Evolutionary conservation across 2,329 filamentous ascomycete genomes (phyloP).

Genomic region (Colletotrichum musae): DNA sequence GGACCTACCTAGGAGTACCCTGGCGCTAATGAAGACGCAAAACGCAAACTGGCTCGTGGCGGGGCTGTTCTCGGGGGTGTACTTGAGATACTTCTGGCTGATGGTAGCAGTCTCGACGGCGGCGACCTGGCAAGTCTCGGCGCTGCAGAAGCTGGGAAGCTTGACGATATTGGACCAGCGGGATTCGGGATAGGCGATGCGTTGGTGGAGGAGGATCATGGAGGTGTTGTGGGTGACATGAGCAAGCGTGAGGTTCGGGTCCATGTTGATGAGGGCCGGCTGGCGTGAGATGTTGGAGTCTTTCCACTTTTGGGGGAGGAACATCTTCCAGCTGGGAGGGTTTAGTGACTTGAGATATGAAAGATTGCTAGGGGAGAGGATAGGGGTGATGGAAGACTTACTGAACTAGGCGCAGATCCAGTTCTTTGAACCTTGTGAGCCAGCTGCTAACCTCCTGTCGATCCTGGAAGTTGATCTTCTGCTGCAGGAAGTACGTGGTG

Average conservation of each 20-base stretch:
- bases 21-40: slow-evolving; percentile 61
- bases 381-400: slow-evolving; percentile 37
- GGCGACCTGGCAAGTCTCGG: slow-evolving; percentile 63
- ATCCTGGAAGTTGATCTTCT: slow-evolving; percentile 56
- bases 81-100: slow-evolving; percentile 60
- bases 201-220: slow-evolving; percentile 64
- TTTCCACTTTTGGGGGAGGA: slow-evolving; percentile 59
- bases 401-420: slow-evolving; percentile 62
- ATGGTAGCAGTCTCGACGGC: slow-evolving; percentile 63
- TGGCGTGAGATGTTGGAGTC: slow-evolving; percentile 49
- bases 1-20: slow-evolving; percentile 53
- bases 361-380: not conserved
- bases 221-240: slow-evolving; percentile 65
- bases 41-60: slow-evolving; percentile 59
- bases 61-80: slow-evolving; percentile 47
- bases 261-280: slow-evolving; percentile 52
- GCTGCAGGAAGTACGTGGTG: slow-evolving; percentile 61
- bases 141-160: slow-evolving; percentile 60
- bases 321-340: slow-evolving; percentile 57
- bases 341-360: not conserved
- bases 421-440: slow-evolving; percentile 63
- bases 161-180: slow-evolving; percentile 47
- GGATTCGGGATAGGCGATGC: slow-evolving; percentile 59
- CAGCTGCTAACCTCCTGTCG: slow-evolving; percentile 58
- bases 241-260: slow-evolving; percentile 64